These are phyloP conservation scores for Cairneyella variabilis DNA, from an alignment of 495 filamentous ascomycete genomes.

Conservation along the genomic window DNA sequence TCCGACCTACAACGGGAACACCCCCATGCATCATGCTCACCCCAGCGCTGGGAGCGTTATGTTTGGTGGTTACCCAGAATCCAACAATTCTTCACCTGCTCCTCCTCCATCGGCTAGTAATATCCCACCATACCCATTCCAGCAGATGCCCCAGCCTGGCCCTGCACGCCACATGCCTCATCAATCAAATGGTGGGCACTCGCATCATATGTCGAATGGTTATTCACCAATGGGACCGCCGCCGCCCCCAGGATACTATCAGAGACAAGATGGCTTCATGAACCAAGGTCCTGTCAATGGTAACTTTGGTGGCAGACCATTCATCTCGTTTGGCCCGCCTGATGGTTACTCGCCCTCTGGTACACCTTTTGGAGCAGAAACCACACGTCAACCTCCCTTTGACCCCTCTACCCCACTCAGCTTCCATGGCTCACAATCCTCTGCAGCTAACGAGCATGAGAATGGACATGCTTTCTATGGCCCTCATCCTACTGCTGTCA, in stretches of 20 bases:
- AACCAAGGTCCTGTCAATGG: conserved; percentile 34
- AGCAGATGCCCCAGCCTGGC: conserved; percentile 12
- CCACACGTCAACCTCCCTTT: conserved; percentile 19
- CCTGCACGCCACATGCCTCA: conserved; percentile 13
- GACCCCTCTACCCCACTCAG: conserved; percentile 49
- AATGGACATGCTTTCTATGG: conserved; percentile 28
- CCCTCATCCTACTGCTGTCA: conserved; percentile 27
- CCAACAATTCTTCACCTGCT: conserved; percentile 44
- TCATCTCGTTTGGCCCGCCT: conserved; percentile 30
- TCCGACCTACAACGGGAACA: conserved; percentile 24
- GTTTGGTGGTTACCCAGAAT: conserved; percentile 40
- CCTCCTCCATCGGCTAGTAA: conserved; percentile 31
- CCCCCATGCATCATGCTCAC: conserved; percentile 18
- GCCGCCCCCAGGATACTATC: conserved; percentile 29
- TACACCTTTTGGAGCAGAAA: conserved; percentile 21
- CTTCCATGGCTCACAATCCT: conserved; percentile 50
- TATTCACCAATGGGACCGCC: conserved; percentile 30
- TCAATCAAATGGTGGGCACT: conserved; percentile 20
- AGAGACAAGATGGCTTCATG: conserved; percentile 28
- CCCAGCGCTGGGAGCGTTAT: conserved; percentile 40
- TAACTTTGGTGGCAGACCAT: conserved; percentile 31
- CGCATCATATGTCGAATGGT: conserved; percentile 27
- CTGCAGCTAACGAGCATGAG: conserved; percentile 34
- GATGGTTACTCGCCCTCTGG: conserved; percentile 34
- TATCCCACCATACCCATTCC: conserved; percentile 32